Conservation (phyloP, 1,139 yeast species). For the Candida dubliniensis region DNA sequence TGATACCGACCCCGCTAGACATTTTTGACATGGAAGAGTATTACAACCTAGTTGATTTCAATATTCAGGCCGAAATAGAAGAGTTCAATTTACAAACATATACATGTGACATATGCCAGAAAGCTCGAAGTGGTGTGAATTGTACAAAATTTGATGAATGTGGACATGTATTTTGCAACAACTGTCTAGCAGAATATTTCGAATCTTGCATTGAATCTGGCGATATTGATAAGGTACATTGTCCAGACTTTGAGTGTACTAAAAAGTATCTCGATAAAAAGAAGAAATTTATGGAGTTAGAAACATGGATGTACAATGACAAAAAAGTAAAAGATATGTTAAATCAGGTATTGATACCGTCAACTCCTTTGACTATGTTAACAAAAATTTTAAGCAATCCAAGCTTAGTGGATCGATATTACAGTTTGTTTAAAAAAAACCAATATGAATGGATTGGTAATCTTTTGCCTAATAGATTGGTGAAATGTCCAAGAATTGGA, state of each 20-base stretch:
- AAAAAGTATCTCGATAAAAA: constrained; percentile 19
- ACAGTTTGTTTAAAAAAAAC: constrained; percentile 32
- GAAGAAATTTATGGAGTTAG: constrained; percentile 24
- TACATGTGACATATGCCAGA: constrained; percentile 62
- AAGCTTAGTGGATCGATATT: constrained; percentile 38
- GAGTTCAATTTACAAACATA: constrained; percentile 43
- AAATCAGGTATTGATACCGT: constrained; percentile 35
- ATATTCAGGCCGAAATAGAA: constrained; percentile 12
- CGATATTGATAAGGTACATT: constrained; percentile 53
- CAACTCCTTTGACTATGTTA: constrained; percentile 33
- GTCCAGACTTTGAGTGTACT: constrained; percentile 57
- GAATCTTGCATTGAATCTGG: constrained; percentile 48
- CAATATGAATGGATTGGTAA: constrained; percentile 47
- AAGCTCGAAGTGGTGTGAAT: constrained; percentile 45
- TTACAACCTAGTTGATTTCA: constrained; percentile 8
- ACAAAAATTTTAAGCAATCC: constrained; percentile 24
- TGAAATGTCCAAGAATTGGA: constrained; percentile 50
- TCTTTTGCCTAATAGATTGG: constrained; percentile 50
- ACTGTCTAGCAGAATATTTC: constrained; percentile 51
- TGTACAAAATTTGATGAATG: constrained; percentile 48
- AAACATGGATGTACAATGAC: constrained; percentile 18
- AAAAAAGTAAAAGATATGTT: constrained; percentile 28
- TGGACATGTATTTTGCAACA: constrained; percentile 53
- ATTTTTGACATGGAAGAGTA: constrained; percentile 17
- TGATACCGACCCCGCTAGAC: constrained; percentile 11